phyloP scores from a whole-genome alignment of 768 basidiomycete species.

The Tulasnella sp. region DNA sequence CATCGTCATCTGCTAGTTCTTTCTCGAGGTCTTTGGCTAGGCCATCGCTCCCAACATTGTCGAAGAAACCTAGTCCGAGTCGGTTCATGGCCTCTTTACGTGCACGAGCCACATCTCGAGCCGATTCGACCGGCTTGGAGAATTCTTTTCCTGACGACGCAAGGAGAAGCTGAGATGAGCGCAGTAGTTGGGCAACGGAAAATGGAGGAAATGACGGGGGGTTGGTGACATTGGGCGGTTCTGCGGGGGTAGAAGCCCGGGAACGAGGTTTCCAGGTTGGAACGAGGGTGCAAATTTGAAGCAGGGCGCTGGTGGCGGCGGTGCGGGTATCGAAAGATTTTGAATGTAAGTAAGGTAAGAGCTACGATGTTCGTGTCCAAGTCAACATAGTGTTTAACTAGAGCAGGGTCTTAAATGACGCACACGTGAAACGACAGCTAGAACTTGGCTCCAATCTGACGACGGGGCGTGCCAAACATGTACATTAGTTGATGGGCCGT shows the following conservation, averaged over 20 bases:
- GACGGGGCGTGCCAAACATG: slow-evolving; percentile 22
- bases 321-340: slow-evolving; percentile 86
- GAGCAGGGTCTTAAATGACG: slow-evolving; percentile 21
- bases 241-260: slow-evolving; percentile 22
- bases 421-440: slow-evolving; percentile 84
- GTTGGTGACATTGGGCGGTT: neutral
- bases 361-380: slow-evolving; percentile 33
- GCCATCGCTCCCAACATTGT: slow-evolving; percentile 53
- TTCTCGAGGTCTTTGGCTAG: slow-evolving; percentile 72
- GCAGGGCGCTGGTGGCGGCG: slow-evolving; percentile 79
- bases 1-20: slow-evolving; percentile 53
- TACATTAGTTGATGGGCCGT: slow-evolving; percentile 28
- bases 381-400: neutral
- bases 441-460: slow-evolving; percentile 78
- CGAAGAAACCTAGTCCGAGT: slow-evolving; percentile 77
- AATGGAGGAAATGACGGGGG: slow-evolving; percentile 58
- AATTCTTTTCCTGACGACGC: slow-evolving; percentile 95
- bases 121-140: slow-evolving; percentile 50
- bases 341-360: slow-evolving; percentile 82
- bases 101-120: slow-evolving; percentile 73
- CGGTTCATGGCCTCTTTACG: slow-evolving; percentile 81
- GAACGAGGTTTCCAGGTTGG: slow-evolving; percentile 63
- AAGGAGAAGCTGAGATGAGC: slow-evolving; percentile 66
- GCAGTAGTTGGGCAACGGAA: slow-evolving; percentile 61
- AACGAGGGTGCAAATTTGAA: slow-evolving; percentile 71